Conservation (phyloP, 1,139 yeast species). For the Lodderomyces jiufengensis region DNA sequence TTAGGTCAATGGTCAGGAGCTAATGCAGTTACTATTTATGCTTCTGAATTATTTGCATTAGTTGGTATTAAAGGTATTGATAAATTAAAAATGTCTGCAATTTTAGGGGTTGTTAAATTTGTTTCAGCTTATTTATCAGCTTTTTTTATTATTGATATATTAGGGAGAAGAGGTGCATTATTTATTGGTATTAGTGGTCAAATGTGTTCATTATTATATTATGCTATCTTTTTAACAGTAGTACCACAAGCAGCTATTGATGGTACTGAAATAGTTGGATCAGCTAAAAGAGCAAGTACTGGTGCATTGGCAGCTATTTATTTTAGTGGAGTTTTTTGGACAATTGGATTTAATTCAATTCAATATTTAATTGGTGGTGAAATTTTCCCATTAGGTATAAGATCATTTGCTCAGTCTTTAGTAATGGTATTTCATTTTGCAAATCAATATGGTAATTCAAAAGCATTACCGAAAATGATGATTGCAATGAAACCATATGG, state of each 20-base stretch:
- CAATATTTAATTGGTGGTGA: conserved; percentile 60
- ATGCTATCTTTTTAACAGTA: conserved; percentile 44
- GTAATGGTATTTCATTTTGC: conserved; percentile 59
- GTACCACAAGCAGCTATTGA: conserved; percentile 44
- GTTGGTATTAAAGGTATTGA: conserved; percentile 42
- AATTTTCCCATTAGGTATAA: conserved; percentile 52
- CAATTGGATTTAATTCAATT: conserved; percentile 57
- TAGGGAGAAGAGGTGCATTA: conserved; percentile 43
- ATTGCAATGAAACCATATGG: conserved; percentile 47
- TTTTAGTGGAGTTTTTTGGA: conserved; percentile 58
- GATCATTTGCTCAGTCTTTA: conserved; percentile 52
- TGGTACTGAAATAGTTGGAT: conserved; percentile 23
- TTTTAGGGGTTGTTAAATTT: conserved; percentile 47
- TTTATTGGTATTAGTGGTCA: conserved; percentile 39
- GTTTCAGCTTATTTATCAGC: conserved; percentile 42
- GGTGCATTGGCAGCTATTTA: conserved; percentile 54
- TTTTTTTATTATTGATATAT: conserved; percentile 44
- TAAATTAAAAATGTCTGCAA: conserved; percentile 43
- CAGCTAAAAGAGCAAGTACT: conserved; percentile 37
- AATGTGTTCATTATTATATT: conserved; percentile 28
- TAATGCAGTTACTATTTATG: conserved; percentile 58
- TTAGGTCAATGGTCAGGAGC: conserved; percentile 66
- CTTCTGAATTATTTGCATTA: conserved; percentile 51
- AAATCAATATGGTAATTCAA: conserved; percentile 59
- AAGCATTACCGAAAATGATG: conserved; percentile 54